Evolutionary conservation across 2,329 filamentous ascomycete genomes (phyloP).

Genomic region (Didymella segeticola): DNA sequence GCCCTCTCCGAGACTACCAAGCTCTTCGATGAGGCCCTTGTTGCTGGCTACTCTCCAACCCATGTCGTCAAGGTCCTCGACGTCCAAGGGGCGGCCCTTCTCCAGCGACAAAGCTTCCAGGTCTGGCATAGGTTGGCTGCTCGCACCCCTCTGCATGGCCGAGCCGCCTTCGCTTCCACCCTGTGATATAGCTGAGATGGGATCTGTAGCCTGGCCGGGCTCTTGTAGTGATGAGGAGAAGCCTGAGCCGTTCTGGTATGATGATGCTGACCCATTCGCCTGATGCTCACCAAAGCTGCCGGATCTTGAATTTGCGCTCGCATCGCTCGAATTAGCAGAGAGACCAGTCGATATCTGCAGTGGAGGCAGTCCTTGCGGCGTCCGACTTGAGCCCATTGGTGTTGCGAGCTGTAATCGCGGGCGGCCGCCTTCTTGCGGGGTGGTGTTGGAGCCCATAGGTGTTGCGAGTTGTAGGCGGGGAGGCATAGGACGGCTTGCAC

Average conservation of each 20-base stretch:
- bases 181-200: conserved; percentile 87
- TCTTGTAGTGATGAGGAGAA: conserved; percentile 72
- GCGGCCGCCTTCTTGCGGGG: conserved; percentile 72
- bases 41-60: conserved; percentile 93
- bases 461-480: conserved; percentile 87
- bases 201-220: conserved; percentile 72
- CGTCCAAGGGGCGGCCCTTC: conserved; percentile 82
- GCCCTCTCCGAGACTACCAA: conserved; percentile 90
- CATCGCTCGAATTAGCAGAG: conserved; percentile 80
- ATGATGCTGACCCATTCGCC: conserved; percentile 84
- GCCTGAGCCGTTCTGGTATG: conserved; percentile 77
- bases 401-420: conserved; percentile 89
- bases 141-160: conserved; percentile 81
- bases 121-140: conserved; percentile 75
- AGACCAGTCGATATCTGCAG: conserved; percentile 59
- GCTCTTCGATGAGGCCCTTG: conserved; percentile 84
- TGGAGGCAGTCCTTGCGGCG: conserved; percentile 68
- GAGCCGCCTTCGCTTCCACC: conserved; percentile 71
- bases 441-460: conserved; percentile 80
- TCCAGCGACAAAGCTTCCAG: conserved; percentile 84
- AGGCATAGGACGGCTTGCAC: conserved; percentile 62
- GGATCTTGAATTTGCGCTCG: conserved; percentile 80
- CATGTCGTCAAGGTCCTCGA: conserved; percentile 93
- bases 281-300: conserved; percentile 85
- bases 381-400: conserved; percentile 80